Evolutionary conservation across 495 filamentous ascomycete genomes (phyloP), one percentile per base, ranked within the genome.

Genomic region (Elaphomyces granulatus): DNA sequence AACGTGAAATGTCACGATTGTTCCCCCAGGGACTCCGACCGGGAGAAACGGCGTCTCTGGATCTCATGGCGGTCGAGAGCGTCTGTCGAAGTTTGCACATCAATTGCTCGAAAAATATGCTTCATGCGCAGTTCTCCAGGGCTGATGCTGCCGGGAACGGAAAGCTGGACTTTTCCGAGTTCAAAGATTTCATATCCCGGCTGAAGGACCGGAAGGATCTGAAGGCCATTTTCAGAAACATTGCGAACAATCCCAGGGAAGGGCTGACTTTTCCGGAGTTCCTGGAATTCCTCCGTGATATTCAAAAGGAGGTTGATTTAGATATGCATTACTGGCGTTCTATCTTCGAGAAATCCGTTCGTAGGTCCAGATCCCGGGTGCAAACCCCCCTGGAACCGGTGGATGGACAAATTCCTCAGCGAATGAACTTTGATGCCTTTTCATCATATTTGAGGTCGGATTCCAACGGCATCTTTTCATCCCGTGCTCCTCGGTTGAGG

Each of bases 61-160:
- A 85, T 38, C 73, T 90, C 34, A 64, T 64, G 20, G 81, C 80
- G 3, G 75, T 95, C 18, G 80, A 84, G 50, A 75, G 77, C 32
- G 68, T 95, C 8, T 95, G 88, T 59, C 81, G 78, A 45, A 81
- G 75, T 44, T 65, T 96, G 33, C 83, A 95, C 50, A 92, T 98
- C 49, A 81, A 94, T 53, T 83, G 80, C 56, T 81, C 84, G 10
- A 70, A 75, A 28, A 72, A 75, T 31, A 74, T 81, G 48, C 67
- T 95, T 16, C 74, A 69, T 26, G 70, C 71, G n/a, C 81, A 80
- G 39, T 94, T 96, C 48, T 61, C 71, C 32, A 70, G 73, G 41
- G 83, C 80, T n/a, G 85, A 92, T 59, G 55, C 59, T 8, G 66
- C 62, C 15, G 54, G 52, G 15, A 71, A 64, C 1, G 78, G 78